These are phyloP conservation scores for Euphorbia celastroides DNA, from an alignment of 441 rosid genomes.

Conservation along the genomic window DNA sequence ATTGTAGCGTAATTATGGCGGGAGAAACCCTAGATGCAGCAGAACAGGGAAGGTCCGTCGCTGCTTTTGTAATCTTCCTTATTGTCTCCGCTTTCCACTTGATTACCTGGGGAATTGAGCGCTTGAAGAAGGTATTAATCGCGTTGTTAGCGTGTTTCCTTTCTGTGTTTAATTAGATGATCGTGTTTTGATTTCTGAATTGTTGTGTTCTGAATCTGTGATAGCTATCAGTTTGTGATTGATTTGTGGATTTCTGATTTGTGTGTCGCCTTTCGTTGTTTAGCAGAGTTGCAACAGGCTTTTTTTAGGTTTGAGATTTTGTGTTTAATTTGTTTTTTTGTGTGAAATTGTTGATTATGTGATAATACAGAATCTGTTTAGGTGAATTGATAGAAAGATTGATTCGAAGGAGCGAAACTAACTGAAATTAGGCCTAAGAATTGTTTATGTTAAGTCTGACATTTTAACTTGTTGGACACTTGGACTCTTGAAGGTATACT, in stretches of 20 bases:
- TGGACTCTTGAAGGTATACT: neutral
- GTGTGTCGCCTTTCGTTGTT: neutral
- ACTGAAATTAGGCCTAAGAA: neutral
- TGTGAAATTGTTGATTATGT: neutral
- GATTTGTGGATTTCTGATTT: neutral
- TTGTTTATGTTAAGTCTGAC: neutral
- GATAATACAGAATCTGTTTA: neutral
- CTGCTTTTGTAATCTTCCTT: constrained; percentile 60
- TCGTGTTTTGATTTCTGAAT: neutral
- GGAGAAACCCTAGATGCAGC: constrained; percentile 33
- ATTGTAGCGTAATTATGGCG: constrained; percentile 23
- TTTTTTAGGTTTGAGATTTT: neutral
- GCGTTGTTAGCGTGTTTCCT: no score
- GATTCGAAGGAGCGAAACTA: neutral
- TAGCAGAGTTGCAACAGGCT: neutral
- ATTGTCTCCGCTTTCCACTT: constrained; percentile 49
- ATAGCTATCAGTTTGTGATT: neutral
- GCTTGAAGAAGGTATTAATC: constrained; percentile 33
- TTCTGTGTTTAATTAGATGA: neutral
- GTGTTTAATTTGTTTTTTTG: neutral
- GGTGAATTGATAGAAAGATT: neutral
- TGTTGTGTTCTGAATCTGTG: neutral
- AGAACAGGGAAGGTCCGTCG: constrained; percentile 33
- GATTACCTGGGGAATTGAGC: constrained; percentile 31
- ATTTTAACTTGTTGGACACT: neutral